A percentile compares a stretch with the other conserved stretches of the same genome.
These are phyloP conservation scores for Candida labiduridarum DNA, from an alignment of 1,139 yeast species.

Conservation along the genomic window DNA sequence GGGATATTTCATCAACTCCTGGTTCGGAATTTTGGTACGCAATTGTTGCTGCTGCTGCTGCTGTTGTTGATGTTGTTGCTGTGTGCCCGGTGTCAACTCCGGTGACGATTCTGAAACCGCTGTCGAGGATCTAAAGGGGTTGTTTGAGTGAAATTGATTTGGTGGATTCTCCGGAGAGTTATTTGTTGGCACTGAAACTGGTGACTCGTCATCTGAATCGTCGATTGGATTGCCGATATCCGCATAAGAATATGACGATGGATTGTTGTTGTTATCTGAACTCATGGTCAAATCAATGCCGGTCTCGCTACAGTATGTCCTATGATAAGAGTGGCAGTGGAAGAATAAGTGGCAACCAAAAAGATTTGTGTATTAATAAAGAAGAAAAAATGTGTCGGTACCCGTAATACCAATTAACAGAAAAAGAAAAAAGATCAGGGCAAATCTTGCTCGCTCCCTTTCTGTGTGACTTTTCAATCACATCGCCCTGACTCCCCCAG, in stretches of 20 bases:
- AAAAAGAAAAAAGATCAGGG: background rate
- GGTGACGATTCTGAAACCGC: slow-evolving; percentile 1
- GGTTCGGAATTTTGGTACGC: slow-evolving; percentile 16
- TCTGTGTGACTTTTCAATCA: background rate
- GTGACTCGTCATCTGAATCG: slow-evolving; percentile 10
- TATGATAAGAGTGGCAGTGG: background rate
- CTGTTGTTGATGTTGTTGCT: background rate
- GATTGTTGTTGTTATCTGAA: background rate
- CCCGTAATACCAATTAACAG: background rate
- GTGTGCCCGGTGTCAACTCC: background rate
- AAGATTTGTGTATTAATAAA: background rate
- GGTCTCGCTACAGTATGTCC: background rate
- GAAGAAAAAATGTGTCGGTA: slow-evolving; percentile 1
- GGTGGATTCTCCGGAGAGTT: slow-evolving; percentile 6
- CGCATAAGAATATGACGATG: background rate
- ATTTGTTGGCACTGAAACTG: slow-evolving; percentile 6
- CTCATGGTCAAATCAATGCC: background rate
- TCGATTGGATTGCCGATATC: background rate
- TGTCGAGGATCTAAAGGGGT: slow-evolving; percentile 11
- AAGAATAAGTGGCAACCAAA: slow-evolving; percentile 4
- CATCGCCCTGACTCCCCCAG: background rate
- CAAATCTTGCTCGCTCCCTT: background rate
- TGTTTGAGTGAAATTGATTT: slow-evolving; percentile 6
- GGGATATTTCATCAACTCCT: slow-evolving; percentile 25
- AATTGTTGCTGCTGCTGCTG: slow-evolving; percentile 2